These are phyloP conservation scores for Dendryphion nanum DNA, from an alignment of 2,329 filamentous ascomycete species.

Conservation along the genomic window DNA sequence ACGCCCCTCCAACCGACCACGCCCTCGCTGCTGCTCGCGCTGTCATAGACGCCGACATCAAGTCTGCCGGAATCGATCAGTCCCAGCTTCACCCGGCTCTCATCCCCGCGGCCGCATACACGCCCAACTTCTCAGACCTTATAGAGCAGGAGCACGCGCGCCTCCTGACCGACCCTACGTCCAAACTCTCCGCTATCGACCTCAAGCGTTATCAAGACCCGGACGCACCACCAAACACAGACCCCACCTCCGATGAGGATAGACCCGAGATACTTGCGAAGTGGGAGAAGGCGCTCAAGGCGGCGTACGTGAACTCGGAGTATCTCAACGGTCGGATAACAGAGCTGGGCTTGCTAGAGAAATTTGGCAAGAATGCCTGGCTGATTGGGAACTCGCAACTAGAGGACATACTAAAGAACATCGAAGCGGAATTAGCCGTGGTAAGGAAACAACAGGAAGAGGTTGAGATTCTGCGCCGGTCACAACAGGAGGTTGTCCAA, in stretches of 20 bases:
- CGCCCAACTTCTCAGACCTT: conserved; percentile 62
- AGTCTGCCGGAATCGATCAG: conserved; percentile 41
- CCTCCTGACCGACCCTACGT: conserved; percentile 52
- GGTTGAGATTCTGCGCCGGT: conserved; percentile 68
- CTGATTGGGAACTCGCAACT: conserved; percentile 78
- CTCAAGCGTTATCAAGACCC: conserved; percentile 80
- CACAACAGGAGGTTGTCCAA: conserved; percentile 66
- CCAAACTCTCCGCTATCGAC: conserved; percentile 64
- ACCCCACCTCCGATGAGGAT: conserved; percentile 37
- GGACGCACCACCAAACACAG: conserved; percentile 52
- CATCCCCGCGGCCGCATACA: conserved; percentile 47
- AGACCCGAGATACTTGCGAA: conserved; percentile 39
- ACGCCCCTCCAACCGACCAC: conserved; percentile 63
- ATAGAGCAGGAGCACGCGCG: conserved; percentile 68
- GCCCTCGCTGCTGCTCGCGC: conserved; percentile 66
- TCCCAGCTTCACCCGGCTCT: conserved; percentile 59
- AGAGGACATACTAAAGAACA: conserved; percentile 65
- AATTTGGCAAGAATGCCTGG: conserved; percentile 88
- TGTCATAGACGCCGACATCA: conserved; percentile 65
- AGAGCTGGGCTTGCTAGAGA: conserved; percentile 72
- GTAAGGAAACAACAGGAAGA: conserved; percentile 68
- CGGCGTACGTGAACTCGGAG: conserved; percentile 58
- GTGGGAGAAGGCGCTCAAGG: conserved; percentile 53
- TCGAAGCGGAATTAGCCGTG: conserved; percentile 74
- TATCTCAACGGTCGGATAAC: conserved; percentile 58